Percentiles rank a stretch among this genome's conserved stretches.
Evolutionary conservation across 768 basidiomycete genomes (phyloP).

Genomic region (Heimioporus sp.): DNA sequence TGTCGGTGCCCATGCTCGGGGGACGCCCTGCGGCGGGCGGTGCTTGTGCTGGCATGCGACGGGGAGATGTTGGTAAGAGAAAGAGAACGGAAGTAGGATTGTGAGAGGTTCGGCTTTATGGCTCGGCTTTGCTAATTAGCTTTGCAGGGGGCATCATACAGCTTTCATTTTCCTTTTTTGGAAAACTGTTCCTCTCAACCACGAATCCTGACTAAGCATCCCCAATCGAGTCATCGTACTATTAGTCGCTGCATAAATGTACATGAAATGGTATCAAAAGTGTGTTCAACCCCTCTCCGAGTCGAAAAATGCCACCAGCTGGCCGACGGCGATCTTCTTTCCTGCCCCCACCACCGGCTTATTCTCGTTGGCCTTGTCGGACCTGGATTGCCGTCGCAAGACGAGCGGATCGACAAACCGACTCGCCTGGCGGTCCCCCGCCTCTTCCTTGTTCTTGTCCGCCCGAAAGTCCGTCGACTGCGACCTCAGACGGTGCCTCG

Average conservation of each 20-base stretch:
- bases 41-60: slow-evolving; percentile 19
- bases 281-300: slow-evolving; percentile 22
- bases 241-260: too few species aligned
- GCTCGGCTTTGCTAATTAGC: slow-evolving; percentile 25
- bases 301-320: slow-evolving; percentile 86
- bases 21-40: slow-evolving; percentile 20
- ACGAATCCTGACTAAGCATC: slow-evolving; percentile 18
- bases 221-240: too few species aligned
- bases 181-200: slow-evolving; percentile 24
- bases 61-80: slow-evolving; percentile 10
- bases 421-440: slow-evolving; percentile 9
- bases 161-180: slow-evolving; percentile 20
- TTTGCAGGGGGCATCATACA: slow-evolving; percentile 25
- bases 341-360: slow-evolving; percentile 36
- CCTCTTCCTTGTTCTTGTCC: slow-evolving; percentile 16
- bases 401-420: slow-evolving; percentile 80
- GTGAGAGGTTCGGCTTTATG: background rate
- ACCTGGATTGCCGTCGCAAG: slow-evolving; percentile 59
- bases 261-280: too few species aligned
- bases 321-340: slow-evolving; percentile 70
- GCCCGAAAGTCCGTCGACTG: slow-evolving; percentile 36
- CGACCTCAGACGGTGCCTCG: slow-evolving; percentile 35
- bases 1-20: slow-evolving; percentile 27
- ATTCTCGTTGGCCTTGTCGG: slow-evolving; percentile 40
- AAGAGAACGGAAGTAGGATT: slow-evolving; percentile 1